Percentiles rank a stretch among this genome's conserved stretches.
These are phyloP conservation scores for Penicillium argentinense DNA, from an alignment of 495 filamentous ascomycete species.

Conservation along the genomic window DNA sequence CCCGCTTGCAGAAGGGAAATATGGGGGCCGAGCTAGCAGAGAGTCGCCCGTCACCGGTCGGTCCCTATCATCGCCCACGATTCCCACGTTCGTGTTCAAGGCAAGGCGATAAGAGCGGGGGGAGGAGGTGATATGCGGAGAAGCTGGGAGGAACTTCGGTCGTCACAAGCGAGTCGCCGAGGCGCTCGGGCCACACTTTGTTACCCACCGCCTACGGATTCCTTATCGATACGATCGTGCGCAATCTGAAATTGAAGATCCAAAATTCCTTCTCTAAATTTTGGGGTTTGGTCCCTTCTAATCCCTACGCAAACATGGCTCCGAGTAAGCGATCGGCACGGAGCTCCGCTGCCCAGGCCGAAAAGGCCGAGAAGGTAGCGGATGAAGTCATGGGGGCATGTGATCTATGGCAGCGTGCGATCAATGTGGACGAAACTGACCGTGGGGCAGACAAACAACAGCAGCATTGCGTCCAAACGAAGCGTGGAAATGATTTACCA, in stretches of 20 bases:
- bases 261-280: background rate
- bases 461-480: slow-evolving; percentile 86
- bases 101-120: background rate
- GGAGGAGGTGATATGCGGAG: slow-evolving; percentile 23
- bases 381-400: slow-evolving; percentile 69
- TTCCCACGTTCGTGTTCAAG: background rate
- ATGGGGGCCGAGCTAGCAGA: slow-evolving; percentile 17
- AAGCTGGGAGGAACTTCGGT: slow-evolving; percentile 23
- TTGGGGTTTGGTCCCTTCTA: no score
- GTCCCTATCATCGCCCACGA: slow-evolving; percentile 13
- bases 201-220: slow-evolving; percentile 26
- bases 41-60: slow-evolving; percentile 24
- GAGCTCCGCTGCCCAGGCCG: no score
- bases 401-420: background rate
- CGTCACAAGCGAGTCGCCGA: slow-evolving; percentile 34
- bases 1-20: slow-evolving; percentile 20
- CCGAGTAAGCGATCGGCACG: slow-evolving; percentile 12
- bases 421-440: no score
- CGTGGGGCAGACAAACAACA: slow-evolving; percentile 94
- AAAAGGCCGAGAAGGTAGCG: slow-evolving; percentile 52
- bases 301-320: slow-evolving; percentile 10
- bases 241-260: background rate
- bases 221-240: slow-evolving; percentile 19
- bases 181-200: slow-evolving; percentile 48
- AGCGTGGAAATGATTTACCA: slow-evolving; percentile 85